Base-by-base conservation (phyloP, 1,284 basidiomycete genomes). In the Pyrrhoderma noxium region DNA sequence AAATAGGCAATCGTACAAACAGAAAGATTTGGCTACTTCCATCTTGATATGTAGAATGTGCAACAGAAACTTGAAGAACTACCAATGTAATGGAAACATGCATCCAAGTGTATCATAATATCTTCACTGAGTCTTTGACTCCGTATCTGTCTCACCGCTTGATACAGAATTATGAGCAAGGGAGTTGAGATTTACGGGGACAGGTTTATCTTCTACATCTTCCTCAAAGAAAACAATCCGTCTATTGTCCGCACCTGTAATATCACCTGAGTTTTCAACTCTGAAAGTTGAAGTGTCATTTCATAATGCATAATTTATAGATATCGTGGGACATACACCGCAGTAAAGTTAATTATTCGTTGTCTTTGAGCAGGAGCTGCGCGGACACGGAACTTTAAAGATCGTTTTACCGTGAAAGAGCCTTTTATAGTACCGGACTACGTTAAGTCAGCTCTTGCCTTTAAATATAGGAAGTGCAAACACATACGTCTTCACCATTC, bases 381-480 rank as follows among this genome's bases (percentile, higher is more conserved):
- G 18, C 75, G 69, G 31, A 78, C 68, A n/a, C 68, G 65, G 49
- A 73, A 70, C 49, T 69, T 70, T 52, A 75, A 55, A 0, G 65
- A 66, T 14, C 72, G 69, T 18, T 69, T 74, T 31, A 75, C 64
- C 48, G 70, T 58, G 39, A 72, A 64, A 27, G 63, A 61, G 0
- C 75, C 75, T 1, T 71, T 68, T 1, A 77, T 67, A 34, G 74
- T 65, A 9, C 64, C 61, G 5, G 60, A 62, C 69, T 72, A 23
- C 27, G 5, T 5, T 11, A 31, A 11, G n/a, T 14, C 25, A 19
- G 8, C n/a, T n/a, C n/a, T n/a, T n/a, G n/a, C n/a, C n/a, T n/a
- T n/a, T n/a, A n/a, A n/a, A n/a, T n/a, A n/a, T n/a, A n/a, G n/a
- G n/a, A n/a, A n/a, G n/a, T n/a, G n/a, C n/a, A n/a, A n/a, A 53